Conservation (phyloP, 2,329 filamentous ascomycete genomes). For the Aspergillus quadrilineatus region DNA sequence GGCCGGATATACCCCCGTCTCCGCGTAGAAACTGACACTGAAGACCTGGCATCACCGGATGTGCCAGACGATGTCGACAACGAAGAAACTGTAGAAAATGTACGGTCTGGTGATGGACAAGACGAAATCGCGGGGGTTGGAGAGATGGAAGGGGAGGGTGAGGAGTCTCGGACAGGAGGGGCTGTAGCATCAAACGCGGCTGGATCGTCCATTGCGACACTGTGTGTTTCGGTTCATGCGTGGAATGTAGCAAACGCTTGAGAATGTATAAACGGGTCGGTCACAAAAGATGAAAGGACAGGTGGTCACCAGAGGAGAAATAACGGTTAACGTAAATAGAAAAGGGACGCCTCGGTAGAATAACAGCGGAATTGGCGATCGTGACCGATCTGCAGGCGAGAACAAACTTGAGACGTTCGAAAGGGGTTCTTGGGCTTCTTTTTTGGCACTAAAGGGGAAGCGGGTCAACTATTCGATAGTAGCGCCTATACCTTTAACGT, state of each 20-base stretch:
- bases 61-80: conserved; percentile 46
- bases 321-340: conserved; percentile 13
- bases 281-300: conserved; percentile 19
- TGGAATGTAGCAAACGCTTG: not conserved
- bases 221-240: conserved; percentile 12
- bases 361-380: conserved; percentile 15
- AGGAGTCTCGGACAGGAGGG: conserved; percentile 34
- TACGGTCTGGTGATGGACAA: conserved; percentile 45
- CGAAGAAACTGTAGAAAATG: conserved; percentile 48
- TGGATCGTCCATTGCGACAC: conserved; percentile 30
- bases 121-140: conserved; percentile 46
- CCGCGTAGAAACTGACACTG: conserved; percentile 46
- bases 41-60: conserved; percentile 44
- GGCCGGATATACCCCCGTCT: conserved; percentile 84
- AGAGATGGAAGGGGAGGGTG: conserved; percentile 42
- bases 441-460: conserved; percentile 27
- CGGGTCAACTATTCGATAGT: conserved; percentile 19
- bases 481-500: not conserved
- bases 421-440: conserved; percentile 21
- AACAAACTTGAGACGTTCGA: conserved; percentile 21
- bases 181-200: conserved; percentile 22
- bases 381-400: conserved; percentile 22
- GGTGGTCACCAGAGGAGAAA: conserved; percentile 16
- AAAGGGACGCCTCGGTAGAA: conserved; percentile 18
- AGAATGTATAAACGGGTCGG: not conserved